Conservation (phyloP, 345 rosid species). For the Iberis pinnata region DNA sequence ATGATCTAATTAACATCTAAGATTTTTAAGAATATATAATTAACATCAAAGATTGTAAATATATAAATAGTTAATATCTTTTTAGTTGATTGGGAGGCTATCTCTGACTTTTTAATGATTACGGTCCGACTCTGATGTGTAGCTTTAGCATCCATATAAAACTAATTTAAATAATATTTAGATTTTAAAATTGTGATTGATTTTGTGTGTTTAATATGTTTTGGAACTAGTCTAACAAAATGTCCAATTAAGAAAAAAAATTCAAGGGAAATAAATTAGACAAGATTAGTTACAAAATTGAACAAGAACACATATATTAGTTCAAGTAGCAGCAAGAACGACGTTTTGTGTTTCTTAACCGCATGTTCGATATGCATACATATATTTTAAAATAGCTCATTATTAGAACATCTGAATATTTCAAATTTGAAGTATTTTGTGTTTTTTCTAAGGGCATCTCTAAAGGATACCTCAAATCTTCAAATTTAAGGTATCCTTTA, state of each 20-base stretch:
- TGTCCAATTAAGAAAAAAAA: constrained; percentile 6
- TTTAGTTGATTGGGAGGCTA: too few species aligned
- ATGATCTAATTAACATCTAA: neutral
- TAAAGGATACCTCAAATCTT: too few species aligned
- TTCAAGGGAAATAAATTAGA: neutral
- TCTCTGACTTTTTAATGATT: too few species aligned
- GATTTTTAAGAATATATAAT: too few species aligned
- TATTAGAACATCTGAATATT: too few species aligned
- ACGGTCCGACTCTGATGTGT: too few species aligned
- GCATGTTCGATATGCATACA: constrained; percentile 9
- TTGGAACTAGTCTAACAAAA: constrained; percentile 21
- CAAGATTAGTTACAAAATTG: constrained; percentile 3
- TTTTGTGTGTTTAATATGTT: neutral
- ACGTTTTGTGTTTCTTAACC: constrained; percentile 23
- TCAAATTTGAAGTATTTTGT: too few species aligned
- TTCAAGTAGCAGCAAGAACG: constrained; percentile 17
- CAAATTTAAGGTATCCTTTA: too few species aligned
- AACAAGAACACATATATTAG: constrained; percentile 8
- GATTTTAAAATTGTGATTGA: neutral
- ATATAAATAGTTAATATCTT: neutral
- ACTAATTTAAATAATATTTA: too few species aligned
- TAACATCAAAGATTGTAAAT: constrained; percentile 1
- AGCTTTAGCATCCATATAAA: neutral
- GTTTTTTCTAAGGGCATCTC: too few species aligned
- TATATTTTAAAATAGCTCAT: constrained; percentile 9